Evolutionary conservation across 2,329 filamentous ascomycete genomes (phyloP).

Genomic region (Diaporthe ilicicola): DNA sequence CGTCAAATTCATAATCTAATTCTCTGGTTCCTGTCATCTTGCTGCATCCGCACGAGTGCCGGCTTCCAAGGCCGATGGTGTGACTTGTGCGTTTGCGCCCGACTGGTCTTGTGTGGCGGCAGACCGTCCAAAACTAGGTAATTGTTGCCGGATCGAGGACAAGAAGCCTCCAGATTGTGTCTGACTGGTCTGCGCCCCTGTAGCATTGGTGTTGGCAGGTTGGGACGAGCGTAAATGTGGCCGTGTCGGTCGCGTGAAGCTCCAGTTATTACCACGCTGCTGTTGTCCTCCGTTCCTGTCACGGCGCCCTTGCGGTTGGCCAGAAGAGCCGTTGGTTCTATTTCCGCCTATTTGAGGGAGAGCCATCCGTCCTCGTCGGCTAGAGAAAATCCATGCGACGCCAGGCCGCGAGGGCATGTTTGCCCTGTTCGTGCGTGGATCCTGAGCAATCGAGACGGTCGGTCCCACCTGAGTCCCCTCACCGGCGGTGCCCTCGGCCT

Average conservation of each 20-base stretch:
- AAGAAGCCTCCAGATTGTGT: constrained; percentile 26
- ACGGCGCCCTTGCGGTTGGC: constrained; percentile 11
- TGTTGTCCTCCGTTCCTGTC: constrained; percentile 2
- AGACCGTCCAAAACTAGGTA: constrained; percentile 26
- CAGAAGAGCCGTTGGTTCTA: background rate
- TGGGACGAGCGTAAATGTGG: background rate
- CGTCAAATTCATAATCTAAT: constrained; percentile 27
- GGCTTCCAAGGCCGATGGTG: constrained; percentile 47
- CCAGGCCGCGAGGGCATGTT: constrained; percentile 56
- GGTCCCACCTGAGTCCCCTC: constrained; percentile 45
- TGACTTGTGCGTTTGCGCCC: constrained; percentile 39
- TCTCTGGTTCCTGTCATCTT: constrained; percentile 24
- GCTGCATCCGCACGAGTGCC: constrained; percentile 35
- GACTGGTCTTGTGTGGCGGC: constrained; percentile 36
- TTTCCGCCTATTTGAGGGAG: constrained; percentile 21
- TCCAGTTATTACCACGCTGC: constrained; percentile 35
- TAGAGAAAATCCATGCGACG: constrained; percentile 49
- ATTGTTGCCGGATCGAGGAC: constrained; percentile 26
- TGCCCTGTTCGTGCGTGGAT: constrained; percentile 49
- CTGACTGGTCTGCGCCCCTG: background rate
- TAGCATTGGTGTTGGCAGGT: background rate
- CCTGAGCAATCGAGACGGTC: constrained; percentile 39
- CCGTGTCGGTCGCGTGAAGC: constrained; percentile 35
- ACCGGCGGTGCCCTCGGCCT: constrained; percentile 49
- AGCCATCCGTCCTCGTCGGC: constrained; percentile 38